Base-by-base conservation (phyloP, 2,329 filamentous ascomycete genomes). In the Aspergillus transmontanensis region DNA sequence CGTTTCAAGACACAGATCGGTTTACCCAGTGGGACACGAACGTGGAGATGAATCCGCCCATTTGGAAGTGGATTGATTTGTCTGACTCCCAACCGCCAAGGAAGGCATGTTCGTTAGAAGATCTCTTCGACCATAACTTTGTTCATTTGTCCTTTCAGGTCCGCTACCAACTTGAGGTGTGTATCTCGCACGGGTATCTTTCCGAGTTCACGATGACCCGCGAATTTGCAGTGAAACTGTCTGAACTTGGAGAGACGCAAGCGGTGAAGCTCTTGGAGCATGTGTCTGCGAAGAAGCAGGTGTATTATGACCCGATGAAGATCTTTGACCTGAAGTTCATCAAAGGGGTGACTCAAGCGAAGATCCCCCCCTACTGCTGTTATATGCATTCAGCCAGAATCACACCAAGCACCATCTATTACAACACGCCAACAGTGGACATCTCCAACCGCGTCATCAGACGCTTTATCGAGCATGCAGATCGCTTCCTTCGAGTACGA, bases 131-230 rank as follows among this genome's bases (percentile, higher is more conserved):
- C 26, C 66, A 74, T 26, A 69, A 66, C 11, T 76, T 78, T 66
- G 69, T 81, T 34, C 68, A 78, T 60, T 81, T 94, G 4, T 80
- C 86, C 0, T 97, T 93, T 65, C 80, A 87, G 0, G 86, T 97
- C 1, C 86, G 92, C 19, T 99, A 98, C 73, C 93, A 97, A 74
- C 85, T 99, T 0, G 94, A 99, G 75, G 94, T 93, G 0, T 98
- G 94, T 73, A 84, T 98, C n/a, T 96, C 94, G 0, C 87, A 90
- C 32, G 88, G 89, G 0, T 83, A 88, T 28, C 79, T 99, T 14
- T 90, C 89, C 59, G 94, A 97, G 75, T 87, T 92, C 73, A 90
- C 86, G 54, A 85, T 98, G 51, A 84, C 82, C 1, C 74, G 78
- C 1, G 83, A 87, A 3, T 98, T 98, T 67, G 78, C 96, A 2